Evolutionary conservation across 1,139 yeast species (phyloP).

Genomic region (Magnusiomyces sp.): DNA sequence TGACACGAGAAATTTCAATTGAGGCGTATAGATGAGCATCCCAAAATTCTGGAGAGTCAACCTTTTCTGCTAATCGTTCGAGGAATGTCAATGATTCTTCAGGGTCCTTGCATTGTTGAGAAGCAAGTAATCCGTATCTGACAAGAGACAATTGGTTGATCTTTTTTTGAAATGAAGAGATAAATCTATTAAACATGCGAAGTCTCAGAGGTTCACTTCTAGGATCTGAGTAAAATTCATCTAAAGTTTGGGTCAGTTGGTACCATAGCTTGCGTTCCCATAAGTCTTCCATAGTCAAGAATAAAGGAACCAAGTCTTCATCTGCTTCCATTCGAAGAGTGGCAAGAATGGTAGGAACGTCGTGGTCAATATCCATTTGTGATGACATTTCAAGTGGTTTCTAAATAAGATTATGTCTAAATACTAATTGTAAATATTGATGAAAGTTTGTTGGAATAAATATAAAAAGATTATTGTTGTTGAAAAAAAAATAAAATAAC

Average conservation of each 20-base stretch:
- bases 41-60: conserved; percentile 38
- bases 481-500: too few species aligned
- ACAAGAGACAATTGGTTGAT: conserved; percentile 74
- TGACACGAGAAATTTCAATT: conserved; percentile 69
- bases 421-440: too few species aligned
- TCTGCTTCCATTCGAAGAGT: conserved; percentile 63
- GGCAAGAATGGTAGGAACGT: conserved; percentile 53
- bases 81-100: conserved; percentile 52
- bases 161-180: conserved; percentile 56
- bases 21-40: conserved; percentile 57
- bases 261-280: conserved; percentile 79
- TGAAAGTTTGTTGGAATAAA: too few species aligned
- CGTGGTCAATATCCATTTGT: conserved; percentile 31
- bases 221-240: conserved; percentile 49
- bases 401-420: too few species aligned
- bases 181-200: conserved; percentile 64
- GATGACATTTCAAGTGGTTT: conserved; percentile 4
- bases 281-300: conserved; percentile 72
- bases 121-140: conserved; percentile 58
- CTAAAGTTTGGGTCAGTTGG: conserved; percentile 67
- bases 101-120: conserved; percentile 40
- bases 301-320: conserved; percentile 50
- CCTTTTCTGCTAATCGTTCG: conserved; percentile 41
- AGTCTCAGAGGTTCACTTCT: conserved; percentile 48
- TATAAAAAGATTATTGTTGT: too few species aligned